Base-by-base conservation (phyloP, 805 yeast species). In the Saccharomycopsis sp. region DNA sequence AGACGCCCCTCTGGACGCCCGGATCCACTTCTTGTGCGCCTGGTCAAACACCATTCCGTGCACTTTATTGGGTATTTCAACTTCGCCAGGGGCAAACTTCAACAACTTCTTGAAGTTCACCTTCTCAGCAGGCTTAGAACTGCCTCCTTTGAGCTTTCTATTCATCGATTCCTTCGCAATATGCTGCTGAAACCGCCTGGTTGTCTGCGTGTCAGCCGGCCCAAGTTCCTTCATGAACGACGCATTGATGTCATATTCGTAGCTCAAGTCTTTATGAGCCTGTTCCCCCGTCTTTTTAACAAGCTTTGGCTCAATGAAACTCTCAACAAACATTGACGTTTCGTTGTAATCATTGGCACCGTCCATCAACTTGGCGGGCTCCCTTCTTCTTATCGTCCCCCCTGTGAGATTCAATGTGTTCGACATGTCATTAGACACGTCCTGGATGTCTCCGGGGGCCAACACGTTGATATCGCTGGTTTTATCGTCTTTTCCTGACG, bases 181-280 rank as follows among this genome's bases (percentile, higher is more conserved):
- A n/a, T 14, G 8, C 14, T 35, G 41, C 49, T 44, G 49, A 7
- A 44, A 17, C 22, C 49, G 19, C 12, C 22, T 44, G 22, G 22
- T 17, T 5, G 38, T 20, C 15, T 49, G 47, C 14, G 52, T 51
- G 8, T 14, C 42, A 14, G 52, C 55, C 3, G 54, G 54, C 3
- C 49, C 25, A 9, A 60, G 22, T 34, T 59, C 63, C 5, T 61
- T 56, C 52, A 61, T 58, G 23, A 61, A 58, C 17, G 63, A 61
- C 9, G 55, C 63, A 56, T 61, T 61, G 2, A 61, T 58, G 51
- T 61, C 63, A 52, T 58, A 61, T 12, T 59, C 60, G 34, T 35
- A 44, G 5, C 41, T 38, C n/a, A 35, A 17, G 24, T 44, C 29
- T 20, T 54, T 19, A 24, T 51, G 20, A 34, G 22, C 22, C 19